These are phyloP conservation scores for Geranomyces variabilis DNA, from an alignment of 192 early-diverging fungal genomes.

Conservation along the genomic window DNA sequence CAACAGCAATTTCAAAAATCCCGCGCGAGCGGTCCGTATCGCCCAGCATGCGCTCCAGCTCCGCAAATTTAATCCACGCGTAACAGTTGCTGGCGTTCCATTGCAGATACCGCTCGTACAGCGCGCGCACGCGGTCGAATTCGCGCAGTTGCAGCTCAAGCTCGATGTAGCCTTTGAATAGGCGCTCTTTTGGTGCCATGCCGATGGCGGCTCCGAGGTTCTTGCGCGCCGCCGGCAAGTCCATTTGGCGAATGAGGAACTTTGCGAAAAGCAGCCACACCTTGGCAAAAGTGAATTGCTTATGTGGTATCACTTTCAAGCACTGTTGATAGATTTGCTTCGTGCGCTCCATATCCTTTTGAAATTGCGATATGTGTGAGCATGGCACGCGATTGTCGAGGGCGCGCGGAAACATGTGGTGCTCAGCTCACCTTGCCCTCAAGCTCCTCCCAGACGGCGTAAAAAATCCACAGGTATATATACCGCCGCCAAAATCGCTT, in stretches of 20 bases:
- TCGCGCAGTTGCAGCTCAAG: constrained; percentile 91
- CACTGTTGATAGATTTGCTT: constrained; percentile 83
- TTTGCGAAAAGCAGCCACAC: constrained; percentile 94
- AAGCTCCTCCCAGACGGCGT: constrained; percentile 94
- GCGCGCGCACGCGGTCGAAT: constrained; percentile 86
- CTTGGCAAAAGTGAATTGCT: constrained; percentile 95
- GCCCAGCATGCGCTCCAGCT: constrained; percentile 82
- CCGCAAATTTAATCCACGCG: constrained; percentile 97
- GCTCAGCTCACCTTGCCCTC: constrained; percentile 63
- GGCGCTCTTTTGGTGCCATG: constrained; percentile 83
- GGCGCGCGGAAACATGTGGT: neutral
- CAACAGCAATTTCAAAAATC: constrained; percentile 89
- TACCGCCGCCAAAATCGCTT: constrained; percentile 97
- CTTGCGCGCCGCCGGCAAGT: constrained; percentile 76
- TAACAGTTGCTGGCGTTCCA: constrained; percentile 84
- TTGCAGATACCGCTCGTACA: constrained; percentile 92
- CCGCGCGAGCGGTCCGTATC: constrained; percentile 84
- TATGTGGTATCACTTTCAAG: constrained; percentile 87
- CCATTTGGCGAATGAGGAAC: constrained; percentile 81
- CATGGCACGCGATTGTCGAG: neutral
- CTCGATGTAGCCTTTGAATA: constrained; percentile 97
- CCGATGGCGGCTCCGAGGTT: constrained; percentile 84
- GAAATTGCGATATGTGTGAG: neutral
- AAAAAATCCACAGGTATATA: constrained; percentile 99
- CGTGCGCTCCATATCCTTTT: constrained; percentile 76